Base-by-base conservation (phyloP, 1,284 basidiomycete species). In the Naganishia sp. region DNA sequence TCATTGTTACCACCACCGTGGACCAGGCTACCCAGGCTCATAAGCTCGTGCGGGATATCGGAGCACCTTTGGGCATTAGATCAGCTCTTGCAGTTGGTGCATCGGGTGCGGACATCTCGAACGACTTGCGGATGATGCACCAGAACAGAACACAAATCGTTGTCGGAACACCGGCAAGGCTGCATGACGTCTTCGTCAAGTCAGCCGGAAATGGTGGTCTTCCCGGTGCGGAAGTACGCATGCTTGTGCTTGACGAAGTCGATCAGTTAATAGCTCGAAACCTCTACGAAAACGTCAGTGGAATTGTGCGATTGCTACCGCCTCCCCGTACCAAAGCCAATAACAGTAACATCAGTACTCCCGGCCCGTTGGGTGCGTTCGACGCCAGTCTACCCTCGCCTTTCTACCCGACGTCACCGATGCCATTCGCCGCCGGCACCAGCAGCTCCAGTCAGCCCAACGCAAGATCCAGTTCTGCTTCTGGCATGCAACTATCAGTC, bases 21-120 rank as follows among this genome's bases (percentile, higher is more conserved):
- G 95, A 99, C 80, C 95, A 98, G 78, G 95, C 95, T 6, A 96
- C 93, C 1, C 95, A 98, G 79, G 94, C 94, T 42, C 94, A 98
- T 74, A 90, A 95, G 68, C 72, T 97, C 87, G 92, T 96, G 71
- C 86, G 94, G 54, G 94, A 96, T 76, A 84, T 99, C 23, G 95
- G 94, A 25, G 88, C 91, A 0, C 87, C 91, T 5, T 90, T 96
- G 70, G 92, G 94, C 23, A 87, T 97, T 51, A 86, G 90, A 58
- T 92, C 92, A 45, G 90, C 90, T 6, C 82, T 96, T 13, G 91
- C 90, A 25, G 90, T 92, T 13, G 93, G 94, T 42, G 81, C 86
- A 6, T 83, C 86, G 1, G 86, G 86, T 17, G 83, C 83, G 70
- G 89, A 92, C 72, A 81, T 92, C 54, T 83, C 82, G 28, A 87